phyloP scores from a whole-genome alignment of 2,329 filamentous ascomycete genomes.

The Colletotrichum falcatum region DNA sequence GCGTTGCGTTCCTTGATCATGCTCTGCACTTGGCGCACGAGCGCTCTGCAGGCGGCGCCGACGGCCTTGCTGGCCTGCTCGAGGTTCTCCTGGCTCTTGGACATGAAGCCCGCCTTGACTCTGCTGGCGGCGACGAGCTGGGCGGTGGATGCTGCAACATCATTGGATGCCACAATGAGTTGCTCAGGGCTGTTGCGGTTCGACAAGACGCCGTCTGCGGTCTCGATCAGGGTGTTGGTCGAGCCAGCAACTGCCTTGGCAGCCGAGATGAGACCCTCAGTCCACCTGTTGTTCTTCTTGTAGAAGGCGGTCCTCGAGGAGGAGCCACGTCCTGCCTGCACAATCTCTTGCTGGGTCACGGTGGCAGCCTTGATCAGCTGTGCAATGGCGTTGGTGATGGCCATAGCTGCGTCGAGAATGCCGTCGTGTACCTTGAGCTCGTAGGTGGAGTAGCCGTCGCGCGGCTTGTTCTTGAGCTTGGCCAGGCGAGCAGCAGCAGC shows the following conservation, averaged over 20 bases:
- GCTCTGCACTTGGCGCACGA: constrained; percentile 93
- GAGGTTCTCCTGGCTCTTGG: constrained; percentile 91
- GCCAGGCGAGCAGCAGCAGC: constrained; percentile 89
- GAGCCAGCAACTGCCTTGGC: constrained; percentile 95
- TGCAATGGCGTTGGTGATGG: constrained; percentile 93
- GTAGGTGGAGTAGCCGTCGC: constrained; percentile 94
- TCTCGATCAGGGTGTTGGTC: constrained; percentile 97
- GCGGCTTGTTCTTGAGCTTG: constrained; percentile 96
- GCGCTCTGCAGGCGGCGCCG: constrained; percentile 84
- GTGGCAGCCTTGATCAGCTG: constrained; percentile 96
- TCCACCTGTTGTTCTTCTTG: constrained; percentile 99
- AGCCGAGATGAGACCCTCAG: constrained; percentile 95
- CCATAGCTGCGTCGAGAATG: constrained; percentile 91
- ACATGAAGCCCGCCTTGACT: constrained; percentile 98
- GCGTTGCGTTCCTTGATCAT: constrained; percentile 90
- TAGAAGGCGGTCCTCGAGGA: constrained; percentile 94
- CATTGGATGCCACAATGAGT: constrained; percentile 96
- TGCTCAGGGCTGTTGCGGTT: constrained; percentile 95
- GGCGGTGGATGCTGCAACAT: constrained; percentile 94
- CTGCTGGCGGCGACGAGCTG: constrained; percentile 95
- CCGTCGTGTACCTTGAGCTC: constrained; percentile 96
- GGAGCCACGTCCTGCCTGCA: constrained; percentile 88
- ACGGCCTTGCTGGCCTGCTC: constrained; percentile 95
- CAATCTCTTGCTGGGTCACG: constrained; percentile 94
- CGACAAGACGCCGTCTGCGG: constrained; percentile 93